Conservation (phyloP, 139 green algal genomes). For the Tetradesmus lagerheimii region DNA sequence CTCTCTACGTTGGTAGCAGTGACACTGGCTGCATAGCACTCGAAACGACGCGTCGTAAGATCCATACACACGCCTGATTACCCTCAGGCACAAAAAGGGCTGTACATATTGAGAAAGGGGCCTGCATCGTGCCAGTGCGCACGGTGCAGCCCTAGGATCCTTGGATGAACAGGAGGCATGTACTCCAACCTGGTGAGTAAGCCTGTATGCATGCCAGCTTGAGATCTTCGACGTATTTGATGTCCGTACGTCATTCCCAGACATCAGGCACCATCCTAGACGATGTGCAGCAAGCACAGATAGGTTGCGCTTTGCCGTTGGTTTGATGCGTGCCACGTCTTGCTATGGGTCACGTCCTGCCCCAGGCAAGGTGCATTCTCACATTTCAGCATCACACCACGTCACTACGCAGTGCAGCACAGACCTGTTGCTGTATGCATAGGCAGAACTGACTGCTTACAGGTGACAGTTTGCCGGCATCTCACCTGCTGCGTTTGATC, state of each 20-base stretch:
- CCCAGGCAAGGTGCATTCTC: not conserved
- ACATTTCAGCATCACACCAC: not conserved
- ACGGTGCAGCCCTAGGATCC: not conserved
- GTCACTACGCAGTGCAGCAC: not conserved
- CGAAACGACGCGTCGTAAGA: not conserved
- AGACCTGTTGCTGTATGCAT: not conserved
- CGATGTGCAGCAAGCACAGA: not conserved
- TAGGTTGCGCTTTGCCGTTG: not conserved
- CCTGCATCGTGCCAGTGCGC: slow-evolving; percentile 26
- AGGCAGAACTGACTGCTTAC: not conserved
- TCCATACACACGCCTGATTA: not conserved
- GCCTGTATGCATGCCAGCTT: not conserved
- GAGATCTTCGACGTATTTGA: not conserved
- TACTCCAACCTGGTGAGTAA: slow-evolving; percentile 23
- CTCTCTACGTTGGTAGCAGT: not conserved
- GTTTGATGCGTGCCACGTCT: not conserved
- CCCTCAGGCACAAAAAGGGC: not conserved
- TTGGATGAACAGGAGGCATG: slow-evolving; percentile 21
- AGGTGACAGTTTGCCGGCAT: not conserved
- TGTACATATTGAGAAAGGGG: not conserved
- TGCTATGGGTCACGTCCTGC: not conserved
- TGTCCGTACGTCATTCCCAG: not conserved
- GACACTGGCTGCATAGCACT: not conserved
- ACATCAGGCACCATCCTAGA: too few relatives aligned
- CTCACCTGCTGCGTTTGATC: not conserved